A percentile compares a stretch with the other conserved stretches of the same genome.
These are phyloP conservation scores for Tolypocladium pustulatum DNA, from an alignment of 2,329 filamentous ascomycete species.

Conservation along the genomic window DNA sequence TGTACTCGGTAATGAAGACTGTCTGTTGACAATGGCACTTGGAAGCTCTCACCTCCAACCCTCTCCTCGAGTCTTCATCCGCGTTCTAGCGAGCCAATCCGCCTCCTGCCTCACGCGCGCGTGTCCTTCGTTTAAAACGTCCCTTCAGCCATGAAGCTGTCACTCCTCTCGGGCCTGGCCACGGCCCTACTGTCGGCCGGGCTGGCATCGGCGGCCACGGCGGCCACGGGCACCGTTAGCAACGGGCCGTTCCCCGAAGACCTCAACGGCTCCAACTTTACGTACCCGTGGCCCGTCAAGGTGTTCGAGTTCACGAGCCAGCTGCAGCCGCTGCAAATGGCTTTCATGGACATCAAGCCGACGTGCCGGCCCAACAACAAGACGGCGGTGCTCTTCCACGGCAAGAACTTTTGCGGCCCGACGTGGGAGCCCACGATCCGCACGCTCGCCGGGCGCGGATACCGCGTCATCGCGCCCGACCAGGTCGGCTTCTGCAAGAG, in stretches of 20 bases:
- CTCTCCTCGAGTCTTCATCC: neutral
- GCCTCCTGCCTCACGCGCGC: neutral
- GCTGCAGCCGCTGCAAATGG: constrained; percentile 38
- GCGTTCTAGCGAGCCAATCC: neutral
- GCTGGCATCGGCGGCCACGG: constrained; percentile 7
- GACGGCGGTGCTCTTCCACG: constrained; percentile 39
- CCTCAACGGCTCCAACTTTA: constrained; percentile 39
- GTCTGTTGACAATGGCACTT: neutral
- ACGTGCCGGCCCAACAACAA: constrained; percentile 22
- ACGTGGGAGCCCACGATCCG: constrained; percentile 40
- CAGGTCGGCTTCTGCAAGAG: constrained; percentile 50
- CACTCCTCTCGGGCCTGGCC: constrained; percentile 8
- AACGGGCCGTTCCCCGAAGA: constrained; percentile 27
- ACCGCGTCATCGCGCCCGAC: constrained; percentile 42
- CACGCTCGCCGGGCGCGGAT: constrained; percentile 29
- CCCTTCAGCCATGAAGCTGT: constrained; percentile 13
- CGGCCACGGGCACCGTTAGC: constrained; percentile 18
- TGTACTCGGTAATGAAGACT: neutral
- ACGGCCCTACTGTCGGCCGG: constrained; percentile 8
- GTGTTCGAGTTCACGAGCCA: constrained; percentile 38
- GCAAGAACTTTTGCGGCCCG: constrained; percentile 45
- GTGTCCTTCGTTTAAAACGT: neutral
- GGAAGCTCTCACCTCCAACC: neutral
- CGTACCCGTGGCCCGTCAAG: constrained; percentile 40
- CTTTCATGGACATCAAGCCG: constrained; percentile 42